Base-by-base conservation (phyloP, 176 grass and related monocot genomes). In the Cymbopogon citratus region DNA sequence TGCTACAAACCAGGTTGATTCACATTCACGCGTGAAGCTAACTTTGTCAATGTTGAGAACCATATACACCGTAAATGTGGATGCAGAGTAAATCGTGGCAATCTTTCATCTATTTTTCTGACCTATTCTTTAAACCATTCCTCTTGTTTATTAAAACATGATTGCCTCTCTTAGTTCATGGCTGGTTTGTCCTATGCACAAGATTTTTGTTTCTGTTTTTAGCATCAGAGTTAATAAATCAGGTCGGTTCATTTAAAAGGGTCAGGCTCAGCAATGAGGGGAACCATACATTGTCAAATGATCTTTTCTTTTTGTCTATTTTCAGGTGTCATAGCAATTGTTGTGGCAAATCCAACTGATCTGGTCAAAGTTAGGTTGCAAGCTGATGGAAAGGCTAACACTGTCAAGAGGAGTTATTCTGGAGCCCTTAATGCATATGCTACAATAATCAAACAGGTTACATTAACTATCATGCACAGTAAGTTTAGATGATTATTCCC, bases 281-380 rank as follows among this genome's bases (percentile, higher is more conserved):
- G 21, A 80, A 80, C 9, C n/a, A 69, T 40, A 18, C 18, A 31
- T 18, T 34, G 4, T 45, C 80, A 45, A 74, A 59, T 69, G 34
- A 29, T 76, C 81, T 28, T 28, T 73, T 70, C 24, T 18, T 33
- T 83, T 2, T 63, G 23, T 56, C 39, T 63, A 23, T 76, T 44
- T 26, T 23, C 72, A 97, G 94, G 94, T 78, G 83, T 89, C 36
- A 69, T 97, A 57, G 94, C 87, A 1, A 97, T 97, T 71, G 46
- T 78, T 68, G 85, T 94, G 45, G 94, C 94, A 76, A 97, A 92
- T 80, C 94, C 94, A 80, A 97, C 89, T 68, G 94, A 97, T 87
- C 89, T 97, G 84, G 94, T 97, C 12, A 97, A 94, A 92, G 89
- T 97, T 78, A 85, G 94, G 39, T 87, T 97, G 83, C 94, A 92